These are phyloP conservation scores for Aspergillus pseudoglaucus DNA, from an alignment of 2,329 filamentous ascomycete species.

Conservation along the genomic window DNA sequence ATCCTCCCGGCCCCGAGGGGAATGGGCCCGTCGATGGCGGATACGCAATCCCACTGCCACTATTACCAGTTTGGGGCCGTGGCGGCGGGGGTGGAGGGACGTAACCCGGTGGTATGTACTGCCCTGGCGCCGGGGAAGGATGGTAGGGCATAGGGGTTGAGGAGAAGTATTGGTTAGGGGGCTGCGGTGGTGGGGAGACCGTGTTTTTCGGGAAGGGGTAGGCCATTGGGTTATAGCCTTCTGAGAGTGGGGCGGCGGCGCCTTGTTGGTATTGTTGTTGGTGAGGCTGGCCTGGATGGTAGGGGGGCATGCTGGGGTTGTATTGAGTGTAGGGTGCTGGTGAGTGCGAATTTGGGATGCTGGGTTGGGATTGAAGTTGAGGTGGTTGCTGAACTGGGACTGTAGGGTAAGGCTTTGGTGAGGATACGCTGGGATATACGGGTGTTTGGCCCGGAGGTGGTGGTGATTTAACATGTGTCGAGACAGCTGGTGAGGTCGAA, in stretches of 20 bases:
- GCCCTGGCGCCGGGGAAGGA: constrained; percentile 33
- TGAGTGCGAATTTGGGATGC: constrained; percentile 27
- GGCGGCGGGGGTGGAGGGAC: constrained; percentile 62
- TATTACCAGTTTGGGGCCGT: constrained; percentile 47
- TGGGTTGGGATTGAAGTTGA: constrained; percentile 3
- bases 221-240: constrained; percentile 47
- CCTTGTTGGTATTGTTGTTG: constrained; percentile 36
- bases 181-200: constrained; percentile 38
- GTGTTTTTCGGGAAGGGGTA: constrained; percentile 38
- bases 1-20: constrained; percentile 48
- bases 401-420: constrained; percentile 24
- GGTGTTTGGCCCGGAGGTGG: constrained; percentile 28
- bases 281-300: constrained; percentile 19
- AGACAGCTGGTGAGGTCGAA: constrained; percentile 27
- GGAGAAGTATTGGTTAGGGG: constrained; percentile 37
- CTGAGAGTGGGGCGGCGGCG: constrained; percentile 35
- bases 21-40: constrained; percentile 48
- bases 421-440: constrained; percentile 25
- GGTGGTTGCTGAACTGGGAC: constrained; percentile 17
- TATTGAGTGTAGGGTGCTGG: constrained; percentile 33
- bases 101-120: constrained; percentile 56
- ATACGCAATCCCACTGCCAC: constrained; percentile 17
- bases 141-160: constrained; percentile 27
- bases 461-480: constrained; percentile 37
- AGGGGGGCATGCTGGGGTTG: constrained; percentile 10